A percentile compares a stretch with the other conserved stretches of the same genome.
These are phyloP conservation scores for Euphrasia confusa DNA, from an alignment of 257 asterid genomes.

Conservation along the genomic window DNA sequence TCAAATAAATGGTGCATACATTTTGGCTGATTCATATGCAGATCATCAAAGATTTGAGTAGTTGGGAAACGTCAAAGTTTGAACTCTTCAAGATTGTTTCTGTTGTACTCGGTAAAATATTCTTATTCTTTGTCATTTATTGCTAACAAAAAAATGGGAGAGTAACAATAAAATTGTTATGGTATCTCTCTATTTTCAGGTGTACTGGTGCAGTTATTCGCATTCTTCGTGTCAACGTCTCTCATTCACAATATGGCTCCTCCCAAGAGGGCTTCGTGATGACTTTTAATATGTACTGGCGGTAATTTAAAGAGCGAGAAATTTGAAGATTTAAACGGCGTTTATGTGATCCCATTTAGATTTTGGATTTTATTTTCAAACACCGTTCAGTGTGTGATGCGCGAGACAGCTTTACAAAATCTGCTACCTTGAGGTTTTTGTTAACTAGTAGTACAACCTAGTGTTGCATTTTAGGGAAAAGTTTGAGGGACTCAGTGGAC, in stretches of 20 bases:
- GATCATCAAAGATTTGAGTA: slow-evolving; percentile 46
- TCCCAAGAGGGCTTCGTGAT: slow-evolving; percentile 68
- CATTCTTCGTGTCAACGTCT: slow-evolving; percentile 36
- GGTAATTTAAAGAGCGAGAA: too few species aligned
- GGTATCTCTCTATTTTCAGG: slow-evolving; percentile 38
- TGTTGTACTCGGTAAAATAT: slow-evolving; percentile 48
- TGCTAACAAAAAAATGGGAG: background rate
- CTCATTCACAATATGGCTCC: slow-evolving; percentile 81
- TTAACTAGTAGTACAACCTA: too few species aligned
- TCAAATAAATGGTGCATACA: slow-evolving; percentile 24
- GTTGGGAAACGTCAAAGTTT: slow-evolving; percentile 38
- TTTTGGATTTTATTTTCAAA: too few species aligned
- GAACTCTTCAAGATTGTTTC: slow-evolving; percentile 40
- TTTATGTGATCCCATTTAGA: too few species aligned
- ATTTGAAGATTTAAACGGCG: too few species aligned
- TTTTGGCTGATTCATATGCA: slow-evolving; percentile 17
- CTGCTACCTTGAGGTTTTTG: too few species aligned
- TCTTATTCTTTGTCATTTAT: background rate
- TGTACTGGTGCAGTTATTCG: slow-evolving; percentile 36
- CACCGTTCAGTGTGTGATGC: too few species aligned
- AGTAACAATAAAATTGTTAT: background rate
- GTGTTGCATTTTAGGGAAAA: too few species aligned
- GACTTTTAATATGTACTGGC: background rate
- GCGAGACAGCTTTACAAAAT: too few species aligned
- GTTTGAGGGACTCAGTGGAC: too few species aligned